Evolutionary conservation across 1,284 basidiomycete species (phyloP), one percentile per base, ranked within the genome.

Genomic region (Boletus sp.): DNA sequence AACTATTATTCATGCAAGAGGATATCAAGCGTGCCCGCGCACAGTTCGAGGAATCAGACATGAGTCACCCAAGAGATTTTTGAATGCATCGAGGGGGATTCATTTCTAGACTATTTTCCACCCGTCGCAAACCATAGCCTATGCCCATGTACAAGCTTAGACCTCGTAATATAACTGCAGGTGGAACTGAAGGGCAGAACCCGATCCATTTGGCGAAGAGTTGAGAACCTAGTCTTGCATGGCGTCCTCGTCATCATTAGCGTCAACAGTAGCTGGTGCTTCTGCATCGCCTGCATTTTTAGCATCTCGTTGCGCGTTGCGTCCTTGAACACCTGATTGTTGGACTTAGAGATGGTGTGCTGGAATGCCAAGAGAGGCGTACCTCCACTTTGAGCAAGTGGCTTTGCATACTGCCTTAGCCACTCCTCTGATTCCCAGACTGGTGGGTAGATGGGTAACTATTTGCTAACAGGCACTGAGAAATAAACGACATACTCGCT

Each of bases 341-440:
- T 38, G 43, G 45, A 49, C 48, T 48, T 54, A 56, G 42, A 33
- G 43, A 27, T 40, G 39, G 30, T 25, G 47, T 46, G 46, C 44
- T 25, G 50, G 49, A 41, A 52, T 46, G 33, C 5, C n/a, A 29
- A 29, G 29, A 30, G 45, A 55, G 37, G 59, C 74, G 48, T 54
- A 83, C 86, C 85, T 68, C 85, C 84, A 57, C 81, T 83, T 56
- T 82, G 72, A 29, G 77, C 72, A 37, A 89, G 69, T 5, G 88
- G 85, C 59, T 88, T 87, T 10, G 82, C 79, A 61, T 89, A 71
- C 55, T 82, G 72, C 62, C 78, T 72, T 25, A 91, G 71, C 88
- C 88, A 91, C 54, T 91, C 88, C 64, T 91, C 88, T 2, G 84
- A 86, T 64, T 91, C 88, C 88, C 88, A 91, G 53, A 91, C 88